Conservation (phyloP, 805 yeast genomes). For the Saccharomycopsis lassenensis region DNA sequence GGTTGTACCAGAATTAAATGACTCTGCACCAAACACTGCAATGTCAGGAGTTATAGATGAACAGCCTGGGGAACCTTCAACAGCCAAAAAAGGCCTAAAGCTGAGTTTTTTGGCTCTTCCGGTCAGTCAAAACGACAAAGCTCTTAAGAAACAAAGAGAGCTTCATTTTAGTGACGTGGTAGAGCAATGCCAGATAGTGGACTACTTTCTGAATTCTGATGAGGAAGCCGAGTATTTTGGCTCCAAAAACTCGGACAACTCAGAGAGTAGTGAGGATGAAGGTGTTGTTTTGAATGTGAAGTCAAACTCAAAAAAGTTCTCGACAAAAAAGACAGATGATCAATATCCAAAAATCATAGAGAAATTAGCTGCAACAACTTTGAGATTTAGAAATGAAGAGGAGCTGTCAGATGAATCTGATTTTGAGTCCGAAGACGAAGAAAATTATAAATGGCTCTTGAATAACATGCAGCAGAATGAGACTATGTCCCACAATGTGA, state of each 20-base stretch:
- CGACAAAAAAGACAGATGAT: slow-evolving; percentile 5
- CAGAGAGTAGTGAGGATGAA: slow-evolving; percentile 12
- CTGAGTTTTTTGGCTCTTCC: slow-evolving; percentile 16
- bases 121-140: slow-evolving; percentile 4
- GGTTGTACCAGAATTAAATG: too few relatives aligned
- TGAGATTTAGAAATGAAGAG: slow-evolving; percentile 62
- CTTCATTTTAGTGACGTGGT: slow-evolving; percentile 93
- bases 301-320: slow-evolving; percentile 10
- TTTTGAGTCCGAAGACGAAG: slow-evolving; percentile 17
- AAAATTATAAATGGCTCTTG: slow-evolving; percentile 11
- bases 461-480: slow-evolving; percentile 29
- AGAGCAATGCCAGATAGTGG: slow-evolving; percentile 83
- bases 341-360: slow-evolving; percentile 46
- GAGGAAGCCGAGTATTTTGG: slow-evolving; percentile 27
- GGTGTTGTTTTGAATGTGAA: slow-evolving; percentile 39
- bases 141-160: slow-evolving; percentile 34
- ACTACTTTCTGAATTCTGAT: slow-evolving; percentile 24
- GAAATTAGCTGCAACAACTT: slow-evolving; percentile 73
- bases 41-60: too few relatives aligned
- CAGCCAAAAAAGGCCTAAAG: slow-evolving; percentile 8
- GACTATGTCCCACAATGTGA: slow-evolving; percentile 62
- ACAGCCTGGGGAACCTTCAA: too few relatives aligned
- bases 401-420: slow-evolving; percentile 26
- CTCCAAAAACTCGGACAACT: slow-evolving; percentile 21
- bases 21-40: too few relatives aligned